Evolutionary conservation across 2,329 filamentous ascomycete species (phyloP).

Genomic region (Neoscytalidium dimidiatum): DNA sequence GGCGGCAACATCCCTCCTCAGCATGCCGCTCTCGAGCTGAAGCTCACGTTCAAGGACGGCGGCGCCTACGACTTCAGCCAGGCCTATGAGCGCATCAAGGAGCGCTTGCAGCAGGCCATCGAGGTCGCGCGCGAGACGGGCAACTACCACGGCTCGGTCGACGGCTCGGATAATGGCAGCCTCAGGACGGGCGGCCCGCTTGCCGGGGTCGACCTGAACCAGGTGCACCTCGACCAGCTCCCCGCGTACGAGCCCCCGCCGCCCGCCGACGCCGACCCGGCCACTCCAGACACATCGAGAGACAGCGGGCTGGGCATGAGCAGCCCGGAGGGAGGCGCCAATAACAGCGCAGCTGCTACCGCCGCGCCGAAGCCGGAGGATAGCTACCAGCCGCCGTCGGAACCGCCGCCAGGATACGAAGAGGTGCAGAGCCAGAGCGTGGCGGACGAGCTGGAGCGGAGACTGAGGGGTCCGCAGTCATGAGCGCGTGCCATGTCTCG

Average conservation of each 20-base stretch:
- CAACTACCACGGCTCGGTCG: constrained; percentile 40
- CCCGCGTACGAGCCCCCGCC: constrained; percentile 73
- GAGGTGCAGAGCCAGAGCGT: constrained; percentile 83
- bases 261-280: constrained; percentile 15
- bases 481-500: background rate
- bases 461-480: constrained; percentile 31
- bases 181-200: constrained; percentile 42
- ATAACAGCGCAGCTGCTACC: background rate
- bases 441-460: constrained; percentile 68
- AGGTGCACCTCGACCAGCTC: constrained; percentile 79
- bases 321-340: constrained; percentile 17
- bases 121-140: constrained; percentile 72
- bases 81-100: constrained; percentile 80
- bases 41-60: constrained; percentile 89
- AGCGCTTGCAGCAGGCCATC: constrained; percentile 77
- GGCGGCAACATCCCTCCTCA: constrained; percentile 80
- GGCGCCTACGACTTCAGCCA: constrained; percentile 91
- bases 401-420: constrained; percentile 89
- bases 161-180: constrained; percentile 35
- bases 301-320: constrained; percentile 17
- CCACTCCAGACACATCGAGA: background rate
- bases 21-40: constrained; percentile 73
- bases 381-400: constrained; percentile 57
- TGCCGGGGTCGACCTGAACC: constrained; percentile 57
- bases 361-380: constrained; percentile 30